Evolutionary conservation across 2,329 filamentous ascomycete species (phyloP), one percentile per base, ranked within the genome.

Genomic region (Purpureocillium takamizusanense): DNA sequence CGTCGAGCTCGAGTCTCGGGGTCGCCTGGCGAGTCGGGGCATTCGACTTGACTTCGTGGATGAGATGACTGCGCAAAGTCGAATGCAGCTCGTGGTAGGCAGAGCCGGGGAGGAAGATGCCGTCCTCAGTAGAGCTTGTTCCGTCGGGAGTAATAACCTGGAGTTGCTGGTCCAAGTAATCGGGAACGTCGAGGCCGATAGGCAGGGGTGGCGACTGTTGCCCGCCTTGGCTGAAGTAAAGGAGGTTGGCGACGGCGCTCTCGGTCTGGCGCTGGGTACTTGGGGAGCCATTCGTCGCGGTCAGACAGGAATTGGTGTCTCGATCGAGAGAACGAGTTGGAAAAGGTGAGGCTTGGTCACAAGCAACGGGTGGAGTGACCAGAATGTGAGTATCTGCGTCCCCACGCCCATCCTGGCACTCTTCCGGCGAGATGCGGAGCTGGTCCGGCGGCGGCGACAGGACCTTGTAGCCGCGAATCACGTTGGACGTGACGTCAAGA

Each of bases 101-200:
- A 1, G 66, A 68, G 2, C 66, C 67, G 2, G 67, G 66, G 3
- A 67, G 45, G 41, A 71, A 71, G 15, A 70, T 60, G 36, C 66
- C 66, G 35, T 62, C 60, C 10, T 25, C 21, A 10, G 10, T 25
- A 10, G 21, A 25, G 10, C 49, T 48, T 1, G 55, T 54, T 3
- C 60, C 57, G 0, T 56, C 55, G 1, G 21, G 21, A 10, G 56
- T 57, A 16, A 56, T 56, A 12, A 49, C 46, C 17, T 61, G 57
- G 16, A 51, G 39, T 7, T 25, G 21, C 6, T 47, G 47, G 3
- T 54, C 51, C 10, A 51, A 37, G 21, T 52, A 52, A 1, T 53
- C 52, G 10, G 21, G 5, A 10, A 25, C 21, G 10, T 25, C 21
- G 6, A 25, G 21, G 21, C 21, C 21, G n/a, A 45, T 38, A 4